Evolutionary conservation across 805 yeast genomes (phyloP), one percentile per base, ranked within the genome.

Genomic region (Hanseniaspora jakobsenii): DNA sequence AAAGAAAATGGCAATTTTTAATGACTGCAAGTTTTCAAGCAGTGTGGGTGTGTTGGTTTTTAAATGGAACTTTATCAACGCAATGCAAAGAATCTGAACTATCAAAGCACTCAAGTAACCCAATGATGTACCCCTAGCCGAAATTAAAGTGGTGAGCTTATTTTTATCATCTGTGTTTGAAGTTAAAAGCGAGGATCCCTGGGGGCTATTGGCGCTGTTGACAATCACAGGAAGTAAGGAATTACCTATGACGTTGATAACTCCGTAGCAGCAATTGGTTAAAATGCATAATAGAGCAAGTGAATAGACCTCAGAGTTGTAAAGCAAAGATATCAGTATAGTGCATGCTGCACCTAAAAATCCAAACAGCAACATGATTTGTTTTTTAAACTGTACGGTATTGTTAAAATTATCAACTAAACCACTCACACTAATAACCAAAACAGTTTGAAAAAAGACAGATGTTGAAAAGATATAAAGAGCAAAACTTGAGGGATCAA

Each of bases 221-320:
- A 75, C 80, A 29, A 81, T 59, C 1, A 72, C 66, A 0, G 91
- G 86, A 34, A 81, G 57, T 51, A 74, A 73, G 1, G 91, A 77
- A 57, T 81, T 82, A 6, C 86, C 87, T 51, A 86, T 79, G 9
- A 81, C 89, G 45, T 77, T 77, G 2, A 78, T 84, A 7, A 81
- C 83, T 1, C 93, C 93, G 59, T 73, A 81, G 18, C 81, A 72
- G 13, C 79, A 66, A 53, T 79, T 81, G 1, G 84, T 78, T 0
- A 76, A 38, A 5, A 80, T 68, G 13, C 82, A 79, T 13, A 77
- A 58, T 1, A 73, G 18, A 0, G 79, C 65, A 14, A 64, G 51
- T 21, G 53, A 38, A 36, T 61, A 61, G 28, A 55, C 56, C 28
- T 60, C 63, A n/a, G 55, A 41, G 9, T 55, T 38, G 19, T 50